phyloP scores from a whole-genome alignment of 768 basidiomycete genomes.

The Xerocomellus intermedius region DNA sequence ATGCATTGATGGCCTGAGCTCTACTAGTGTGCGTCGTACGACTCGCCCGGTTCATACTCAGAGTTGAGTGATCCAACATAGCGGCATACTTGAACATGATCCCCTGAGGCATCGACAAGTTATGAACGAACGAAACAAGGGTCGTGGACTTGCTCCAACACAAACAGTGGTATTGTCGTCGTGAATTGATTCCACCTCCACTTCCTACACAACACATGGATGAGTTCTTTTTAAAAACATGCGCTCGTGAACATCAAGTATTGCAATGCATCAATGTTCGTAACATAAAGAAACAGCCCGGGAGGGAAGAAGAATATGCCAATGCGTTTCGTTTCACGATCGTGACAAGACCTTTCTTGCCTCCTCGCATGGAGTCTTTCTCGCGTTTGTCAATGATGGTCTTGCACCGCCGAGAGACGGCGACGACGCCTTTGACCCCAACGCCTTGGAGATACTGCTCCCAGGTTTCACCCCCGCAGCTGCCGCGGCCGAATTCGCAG shows the following conservation, averaged over 20 bases:
- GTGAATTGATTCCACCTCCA: too few relatives aligned
- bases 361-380: slow-evolving; percentile 45
- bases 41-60: too few relatives aligned
- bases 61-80: too few relatives aligned
- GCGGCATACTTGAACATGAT: too few relatives aligned
- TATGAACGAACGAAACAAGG: too few relatives aligned
- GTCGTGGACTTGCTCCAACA: too few relatives aligned
- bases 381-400: slow-evolving; percentile 44
- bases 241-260: slow-evolving; percentile 7
- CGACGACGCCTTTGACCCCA: slow-evolving; percentile 9
- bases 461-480: slow-evolving; percentile 21
- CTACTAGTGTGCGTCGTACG: too few relatives aligned
- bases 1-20: too few relatives aligned
- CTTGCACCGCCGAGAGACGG: slow-evolving; percentile 27
- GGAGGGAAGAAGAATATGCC: background rate
- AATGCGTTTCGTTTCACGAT: slow-evolving; percentile 3
- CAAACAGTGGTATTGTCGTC: too few relatives aligned
- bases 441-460: slow-evolving; percentile 7
- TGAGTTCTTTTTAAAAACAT: background rate
- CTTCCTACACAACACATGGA: background rate
- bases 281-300: background rate
- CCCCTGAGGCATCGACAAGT: too few relatives aligned
- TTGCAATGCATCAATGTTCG: slow-evolving; percentile 4
- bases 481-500: slow-evolving; percentile 44
- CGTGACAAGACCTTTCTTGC: slow-evolving; percentile 26